These are phyloP conservation scores for Galerina sulciceps DNA, from an alignment of 768 basidiomycete species.

Conservation along the genomic window DNA sequence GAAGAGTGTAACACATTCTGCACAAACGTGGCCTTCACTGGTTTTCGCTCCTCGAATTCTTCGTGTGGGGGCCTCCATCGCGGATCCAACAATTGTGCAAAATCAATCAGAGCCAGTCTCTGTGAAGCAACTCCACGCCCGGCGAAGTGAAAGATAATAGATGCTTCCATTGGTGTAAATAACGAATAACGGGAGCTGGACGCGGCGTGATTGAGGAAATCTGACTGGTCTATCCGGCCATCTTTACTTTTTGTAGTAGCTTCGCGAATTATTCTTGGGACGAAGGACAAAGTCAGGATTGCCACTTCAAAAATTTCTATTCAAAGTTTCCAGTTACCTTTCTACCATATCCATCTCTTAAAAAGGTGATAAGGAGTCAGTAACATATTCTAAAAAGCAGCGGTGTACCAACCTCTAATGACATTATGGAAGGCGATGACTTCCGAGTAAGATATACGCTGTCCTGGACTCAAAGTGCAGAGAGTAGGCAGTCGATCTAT, in stretches of 20 bases:
- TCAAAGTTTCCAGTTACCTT: constrained; percentile 49
- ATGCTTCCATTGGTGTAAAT: constrained; percentile 98
- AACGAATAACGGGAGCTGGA: constrained; percentile 89
- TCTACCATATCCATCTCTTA: constrained; percentile 97
- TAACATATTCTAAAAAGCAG: not conserved
- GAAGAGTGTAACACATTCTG: constrained; percentile 66
- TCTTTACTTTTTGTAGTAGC: constrained; percentile 91
- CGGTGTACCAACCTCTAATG: constrained; percentile 67
- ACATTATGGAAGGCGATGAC: constrained; percentile 98
- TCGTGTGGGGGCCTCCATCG: constrained; percentile 80
- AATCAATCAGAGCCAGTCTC: constrained; percentile 86
- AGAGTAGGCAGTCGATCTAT: constrained; percentile 92
- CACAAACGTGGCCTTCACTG: constrained; percentile 42
- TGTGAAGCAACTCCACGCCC: constrained; percentile 73
- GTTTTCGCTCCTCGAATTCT: constrained; percentile 39
- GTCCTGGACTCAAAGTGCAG: constrained; percentile 86
- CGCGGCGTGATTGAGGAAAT: constrained; percentile 90
- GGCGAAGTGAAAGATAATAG: constrained; percentile 98
- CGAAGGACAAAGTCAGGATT: constrained; percentile 10
- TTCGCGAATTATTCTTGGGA: constrained; percentile 79
- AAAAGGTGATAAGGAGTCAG: constrained; percentile 1
- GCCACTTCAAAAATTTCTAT: not conserved
- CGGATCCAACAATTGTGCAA: constrained; percentile 91
- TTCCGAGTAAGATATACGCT: constrained; percentile 94
- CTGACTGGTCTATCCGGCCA: constrained; percentile 93